Percentiles rank a stretch among this genome's conserved stretches.
Conservation (phyloP, 331 rosid species). For the Pyracantha coccinea region DNA sequence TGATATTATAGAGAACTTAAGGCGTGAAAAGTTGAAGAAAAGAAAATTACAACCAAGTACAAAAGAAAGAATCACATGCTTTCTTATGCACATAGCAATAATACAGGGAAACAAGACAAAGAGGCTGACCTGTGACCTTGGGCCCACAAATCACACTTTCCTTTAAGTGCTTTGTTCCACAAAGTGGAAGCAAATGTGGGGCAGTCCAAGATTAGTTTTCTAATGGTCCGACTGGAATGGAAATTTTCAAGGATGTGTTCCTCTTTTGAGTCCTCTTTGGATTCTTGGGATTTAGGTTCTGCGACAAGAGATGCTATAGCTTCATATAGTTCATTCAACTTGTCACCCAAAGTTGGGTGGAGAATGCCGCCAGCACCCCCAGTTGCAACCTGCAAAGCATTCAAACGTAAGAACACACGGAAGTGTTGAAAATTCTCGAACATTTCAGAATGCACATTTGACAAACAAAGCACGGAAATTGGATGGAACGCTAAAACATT, state of each 20-base stretch:
- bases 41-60: background rate
- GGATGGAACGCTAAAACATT: background rate
- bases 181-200: conserved; percentile 70
- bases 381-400: conserved; percentile 45
- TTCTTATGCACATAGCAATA: background rate
- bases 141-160: conserved; percentile 72
- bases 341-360: conserved; percentile 51
- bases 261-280: conserved; percentile 55
- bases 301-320: conserved; percentile 68
- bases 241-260: conserved; percentile 84
- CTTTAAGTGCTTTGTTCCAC: conserved; percentile 72
- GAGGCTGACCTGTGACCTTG: conserved; percentile 66
- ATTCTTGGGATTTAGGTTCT: conserved; percentile 48
- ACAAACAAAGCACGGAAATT: background rate
- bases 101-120: background rate
- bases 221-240: conserved; percentile 78
- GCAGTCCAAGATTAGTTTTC: conserved; percentile 75
- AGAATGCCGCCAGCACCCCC: conserved; percentile 84
- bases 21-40: background rate
- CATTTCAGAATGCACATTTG: background rate
- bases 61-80: conserved; percentile 9
- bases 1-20: background rate
- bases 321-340: conserved; percentile 52
- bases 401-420: background rate
- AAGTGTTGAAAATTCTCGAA: background rate